Evolutionary conservation across 805 yeast genomes (phyloP), one percentile per base, ranked within the genome.

Genomic region (Lipomyces orientalis): DNA sequence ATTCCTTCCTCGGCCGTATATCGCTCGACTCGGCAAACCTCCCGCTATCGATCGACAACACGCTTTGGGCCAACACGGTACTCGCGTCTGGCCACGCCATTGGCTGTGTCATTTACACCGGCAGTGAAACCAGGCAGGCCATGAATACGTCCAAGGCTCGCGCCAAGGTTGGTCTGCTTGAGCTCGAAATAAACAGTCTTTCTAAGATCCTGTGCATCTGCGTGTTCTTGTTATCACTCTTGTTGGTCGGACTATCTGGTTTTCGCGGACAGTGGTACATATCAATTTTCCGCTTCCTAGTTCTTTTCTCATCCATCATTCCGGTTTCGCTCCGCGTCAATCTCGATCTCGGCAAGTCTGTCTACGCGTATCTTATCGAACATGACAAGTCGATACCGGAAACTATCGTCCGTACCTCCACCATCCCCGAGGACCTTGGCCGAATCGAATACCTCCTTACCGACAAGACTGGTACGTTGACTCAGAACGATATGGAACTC

Each of bases 11-110:
- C 60, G 99, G 99, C 10, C 64, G 67, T 14, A 59, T 69, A 19
- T 89, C 88, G 71, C 76, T 93, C 29, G 88, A 87, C 62, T 85
- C 84, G 54, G 83, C 86, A 34, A 82, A 88, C 1, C 81, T 84
- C 29, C 90, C 95, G 3, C 80, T 95, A 14, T 83, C 89, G 2
- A 87, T 95, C 9, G 99, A 95, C 78, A 93, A 94, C 75, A 92
- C 99, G 0, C 79, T 96, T 76, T 95, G 99, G 99, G 98, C 98
- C 14, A 95, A 95, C 77, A 95, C 99, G 0, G 98, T 96, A 0
- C 82, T 96, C 16, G 98, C 99, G 0, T 90, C 97, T 0, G 98
- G 98, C 14, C 86, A 91, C 2, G 95, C 96, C 7, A 82, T 93
- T 59, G 99, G 97, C 1, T 88, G 94, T 73, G 87, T 95, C 16